Evolutionary conservation across 306 rosid genomes (phyloP).

Genomic region (Biancaea sappan): DNA sequence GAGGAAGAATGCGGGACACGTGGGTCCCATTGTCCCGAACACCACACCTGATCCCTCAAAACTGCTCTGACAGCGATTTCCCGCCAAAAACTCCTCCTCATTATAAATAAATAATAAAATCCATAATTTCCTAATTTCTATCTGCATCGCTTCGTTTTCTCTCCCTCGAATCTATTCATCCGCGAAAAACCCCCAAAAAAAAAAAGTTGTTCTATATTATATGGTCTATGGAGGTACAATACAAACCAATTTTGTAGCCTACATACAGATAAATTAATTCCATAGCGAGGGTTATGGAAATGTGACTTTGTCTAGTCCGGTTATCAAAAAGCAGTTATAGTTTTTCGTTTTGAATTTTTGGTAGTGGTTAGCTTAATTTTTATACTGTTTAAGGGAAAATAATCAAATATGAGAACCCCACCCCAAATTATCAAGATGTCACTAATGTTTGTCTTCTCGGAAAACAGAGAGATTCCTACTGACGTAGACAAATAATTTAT

Average conservation of each 20-base stretch:
- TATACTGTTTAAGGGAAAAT: no score
- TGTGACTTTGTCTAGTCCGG: background rate
- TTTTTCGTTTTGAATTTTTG: background rate
- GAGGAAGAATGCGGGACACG: background rate
- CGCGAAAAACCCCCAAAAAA: no score
- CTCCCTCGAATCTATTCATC: no score
- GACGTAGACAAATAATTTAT: constrained; percentile 31
- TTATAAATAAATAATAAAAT: no score
- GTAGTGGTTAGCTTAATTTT: no score
- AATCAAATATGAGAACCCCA: background rate
- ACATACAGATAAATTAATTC: no score
- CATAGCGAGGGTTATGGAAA: background rate
- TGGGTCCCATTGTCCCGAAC: constrained; percentile 47
- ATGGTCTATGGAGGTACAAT: no score
- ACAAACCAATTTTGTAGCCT: no score
- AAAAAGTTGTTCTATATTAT: no score
- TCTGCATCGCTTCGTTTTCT: no score
- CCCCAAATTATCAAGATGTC: background rate
- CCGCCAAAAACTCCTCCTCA: constrained; percentile 39
- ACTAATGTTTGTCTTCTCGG: constrained; percentile 38
- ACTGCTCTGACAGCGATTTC: constrained; percentile 45
- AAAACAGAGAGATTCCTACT: constrained; percentile 39
- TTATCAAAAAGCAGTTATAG: no score
- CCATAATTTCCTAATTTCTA: no score
- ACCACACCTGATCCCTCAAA: constrained; percentile 45